Conservation (phyloP, 78 protist species). For the Cavenderia fasciculata region DNA sequence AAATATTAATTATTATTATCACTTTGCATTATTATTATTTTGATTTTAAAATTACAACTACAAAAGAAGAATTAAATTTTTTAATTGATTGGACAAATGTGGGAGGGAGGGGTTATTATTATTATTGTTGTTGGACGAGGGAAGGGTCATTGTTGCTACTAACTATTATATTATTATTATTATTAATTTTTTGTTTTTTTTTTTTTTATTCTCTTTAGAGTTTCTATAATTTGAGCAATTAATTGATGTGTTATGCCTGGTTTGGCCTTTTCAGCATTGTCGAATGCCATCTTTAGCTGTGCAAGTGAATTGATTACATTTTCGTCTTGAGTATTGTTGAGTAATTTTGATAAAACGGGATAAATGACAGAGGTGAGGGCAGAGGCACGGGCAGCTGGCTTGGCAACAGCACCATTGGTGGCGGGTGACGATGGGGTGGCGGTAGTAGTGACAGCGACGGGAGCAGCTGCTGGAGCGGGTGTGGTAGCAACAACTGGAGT, state of each 20-base stretch:
- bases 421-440: slow-evolving; percentile 38
- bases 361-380: slow-evolving; percentile 81
- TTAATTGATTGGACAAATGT: too few relatives aligned
- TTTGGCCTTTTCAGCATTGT: slow-evolving; percentile 81
- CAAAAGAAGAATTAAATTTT: too few relatives aligned
- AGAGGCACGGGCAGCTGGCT: slow-evolving; percentile 46
- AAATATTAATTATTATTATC: too few relatives aligned
- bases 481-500: slow-evolving; percentile 8
- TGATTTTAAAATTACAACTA: too few relatives aligned
- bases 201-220: slow-evolving; percentile 43
- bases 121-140: too few relatives aligned
- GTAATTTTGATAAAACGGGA: slow-evolving; percentile 74
- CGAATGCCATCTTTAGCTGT: slow-evolving; percentile 83
- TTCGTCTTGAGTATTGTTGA: slow-evolving; percentile 68
- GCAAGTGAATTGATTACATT: slow-evolving; percentile 79
- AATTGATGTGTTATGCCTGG: slow-evolving; percentile 81
- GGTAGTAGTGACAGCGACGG: slow-evolving; percentile 26
- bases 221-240: slow-evolving; percentile 82
- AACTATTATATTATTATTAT: neutral
- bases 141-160: neutral
- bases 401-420: neutral
- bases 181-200: neutral
- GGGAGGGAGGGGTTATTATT: neutral
- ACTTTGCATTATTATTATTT: too few relatives aligned
- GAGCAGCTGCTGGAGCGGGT: slow-evolving; percentile 16